Base-by-base conservation (phyloP, 176 grass and related monocot species). In the Paspalum notatum region DNA sequence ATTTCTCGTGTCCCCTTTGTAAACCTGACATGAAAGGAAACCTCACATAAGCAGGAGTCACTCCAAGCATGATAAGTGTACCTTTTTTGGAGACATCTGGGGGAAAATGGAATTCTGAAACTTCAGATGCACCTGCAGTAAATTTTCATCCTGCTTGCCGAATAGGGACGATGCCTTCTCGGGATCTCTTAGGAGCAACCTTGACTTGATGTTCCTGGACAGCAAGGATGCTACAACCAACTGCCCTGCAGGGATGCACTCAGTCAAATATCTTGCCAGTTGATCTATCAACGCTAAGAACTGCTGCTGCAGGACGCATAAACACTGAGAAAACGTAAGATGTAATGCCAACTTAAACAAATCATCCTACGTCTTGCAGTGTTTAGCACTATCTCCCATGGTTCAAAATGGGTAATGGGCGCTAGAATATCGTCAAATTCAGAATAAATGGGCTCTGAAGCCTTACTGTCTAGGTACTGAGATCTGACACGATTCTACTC, bases 181-280 rank as follows among this genome's bases (percentile, higher is more conserved):
- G 21, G 88, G 95, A 55, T 98, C 88, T 86, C 95, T 91, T 53
- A 98, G 65, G 43, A 98, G 78, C 60, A 98, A 85, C 13, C 86
- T 91, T 80, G 88, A 81, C 84, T 94, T 94, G 41, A 94, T 89
- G 24, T 92, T 88, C 93, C 95, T 94, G 78, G 66, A 91, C 9
- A 98, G 74, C 49, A 98, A 79, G 47, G 92, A 98, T 71, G 95
- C 95, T 32, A 98, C 95, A 59, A 94, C 75, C 82, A 98, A 76
- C 88, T 98, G 95, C 75, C 95, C 95, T 98, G 90, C 86, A 88
- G 87, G 26, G 14, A 48, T 83, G 44, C 51, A 68, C 48, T 9
- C 26, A 27, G 52, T 76, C 21, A 22, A 76, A 59, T 46, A 50
- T 71, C 44, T 62, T 66, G 26, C 32, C 41, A 71, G 47, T 32